A percentile compares a stretch with the other conserved stretches of the same genome.
Evolutionary conservation across 768 basidiomycete species (phyloP).

Genomic region (Kwoniella bestiolae): DNA sequence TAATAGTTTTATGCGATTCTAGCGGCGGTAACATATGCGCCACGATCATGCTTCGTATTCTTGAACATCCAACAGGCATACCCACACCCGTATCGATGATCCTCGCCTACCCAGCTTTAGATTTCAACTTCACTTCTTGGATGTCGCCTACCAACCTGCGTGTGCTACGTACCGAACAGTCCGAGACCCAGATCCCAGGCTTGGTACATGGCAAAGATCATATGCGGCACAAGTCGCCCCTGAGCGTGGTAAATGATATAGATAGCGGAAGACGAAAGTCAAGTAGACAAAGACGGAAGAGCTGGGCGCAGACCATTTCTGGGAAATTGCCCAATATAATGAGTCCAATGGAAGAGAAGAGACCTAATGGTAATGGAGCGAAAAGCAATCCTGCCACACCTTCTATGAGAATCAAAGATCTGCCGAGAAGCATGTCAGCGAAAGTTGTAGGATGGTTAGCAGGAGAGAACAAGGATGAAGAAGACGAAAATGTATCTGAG

Average conservation of each 20-base stretch:
- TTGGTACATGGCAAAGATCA: constrained; percentile 82
- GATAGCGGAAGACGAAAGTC: constrained; percentile 52
- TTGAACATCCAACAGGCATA: constrained; percentile 68
- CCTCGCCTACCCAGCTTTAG: constrained; percentile 86
- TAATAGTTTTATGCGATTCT: neutral
- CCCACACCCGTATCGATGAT: constrained; percentile 80
- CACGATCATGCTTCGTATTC: constrained; percentile 79
- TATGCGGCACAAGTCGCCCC: constrained; percentile 81
- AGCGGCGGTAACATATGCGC: constrained; percentile 89
- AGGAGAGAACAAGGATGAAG: constrained; percentile 50
- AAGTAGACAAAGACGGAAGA: constrained; percentile 57
- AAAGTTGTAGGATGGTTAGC: constrained; percentile 44
- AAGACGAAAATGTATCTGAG: constrained; percentile 63
- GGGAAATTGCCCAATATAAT: constrained; percentile 34
- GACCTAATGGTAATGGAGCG: neutral
- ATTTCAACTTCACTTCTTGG: constrained; percentile 99
- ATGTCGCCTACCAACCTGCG: constrained; percentile 72
- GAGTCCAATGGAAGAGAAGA: constrained; percentile 31
- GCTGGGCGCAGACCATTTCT: constrained; percentile 59
- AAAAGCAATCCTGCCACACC: constrained; percentile 20
- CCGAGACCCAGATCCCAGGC: constrained; percentile 76
- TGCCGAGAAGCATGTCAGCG: constrained; percentile 45
- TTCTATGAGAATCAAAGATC: constrained; percentile 22
- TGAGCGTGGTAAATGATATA: constrained; percentile 85
- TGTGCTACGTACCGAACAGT: constrained; percentile 84